Percentiles rank a stretch among this genome's conserved stretches.
These are phyloP conservation scores for Tylopilus felleus DNA, from an alignment of 768 basidiomycete genomes.

Conservation along the genomic window DNA sequence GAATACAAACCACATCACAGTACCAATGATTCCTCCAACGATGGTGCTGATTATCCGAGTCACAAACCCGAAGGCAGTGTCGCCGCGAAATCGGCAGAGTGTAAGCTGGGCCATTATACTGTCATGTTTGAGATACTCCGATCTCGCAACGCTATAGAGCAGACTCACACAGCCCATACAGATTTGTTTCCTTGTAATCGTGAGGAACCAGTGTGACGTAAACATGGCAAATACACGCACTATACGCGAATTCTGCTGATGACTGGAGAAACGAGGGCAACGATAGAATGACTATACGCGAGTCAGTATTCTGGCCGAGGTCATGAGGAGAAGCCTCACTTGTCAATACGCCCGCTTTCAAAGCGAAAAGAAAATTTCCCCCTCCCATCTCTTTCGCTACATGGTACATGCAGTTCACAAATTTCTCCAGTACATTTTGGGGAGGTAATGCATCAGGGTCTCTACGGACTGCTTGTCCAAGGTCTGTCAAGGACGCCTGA, in stretches of 20 bases:
- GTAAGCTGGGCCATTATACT: constrained; percentile 78
- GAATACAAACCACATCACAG: constrained; percentile 58
- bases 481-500: constrained; percentile 40
- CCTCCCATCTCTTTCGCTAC: constrained; percentile 38
- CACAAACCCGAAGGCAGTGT: constrained; percentile 65
- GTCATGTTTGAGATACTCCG: neutral
- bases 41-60: constrained; percentile 64
- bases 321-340: constrained; percentile 32
- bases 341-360: constrained; percentile 71
- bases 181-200: constrained; percentile 49
- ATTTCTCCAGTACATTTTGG: constrained; percentile 50
- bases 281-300: constrained; percentile 48
- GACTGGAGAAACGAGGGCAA: constrained; percentile 58
- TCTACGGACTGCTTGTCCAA: constrained; percentile 53
- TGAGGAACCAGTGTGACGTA: constrained; percentile 4
- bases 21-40: constrained; percentile 58
- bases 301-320: neutral
- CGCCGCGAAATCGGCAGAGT: constrained; percentile 67
- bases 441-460: constrained; percentile 79
- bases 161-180: constrained; percentile 65
- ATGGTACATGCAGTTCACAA: constrained; percentile 46
- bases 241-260: constrained; percentile 56
- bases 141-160: neutral
- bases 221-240: constrained; percentile 34
- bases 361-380: constrained; percentile 64